Conservation (phyloP, 2,329 filamentous ascomycete species). For the Ophiostoma sp. region DNA sequence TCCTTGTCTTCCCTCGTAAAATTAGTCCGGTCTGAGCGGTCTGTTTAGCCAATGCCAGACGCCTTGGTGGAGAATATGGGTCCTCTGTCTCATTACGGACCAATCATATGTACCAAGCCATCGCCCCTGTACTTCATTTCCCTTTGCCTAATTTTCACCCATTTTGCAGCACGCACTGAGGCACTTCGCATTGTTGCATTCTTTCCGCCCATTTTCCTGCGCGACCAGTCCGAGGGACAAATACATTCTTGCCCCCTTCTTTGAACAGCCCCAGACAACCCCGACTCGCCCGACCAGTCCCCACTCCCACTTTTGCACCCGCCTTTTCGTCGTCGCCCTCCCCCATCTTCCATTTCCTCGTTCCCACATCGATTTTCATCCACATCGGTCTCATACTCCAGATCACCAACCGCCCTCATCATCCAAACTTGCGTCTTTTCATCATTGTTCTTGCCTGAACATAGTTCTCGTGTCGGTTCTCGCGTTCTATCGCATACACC, state of each 20-base stretch:
- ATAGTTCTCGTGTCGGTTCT: not conserved
- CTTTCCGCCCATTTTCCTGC: not conserved
- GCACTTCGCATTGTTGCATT: not conserved
- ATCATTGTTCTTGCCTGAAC: not conserved
- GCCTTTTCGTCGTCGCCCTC: not conserved
- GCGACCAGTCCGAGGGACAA: not conserved
- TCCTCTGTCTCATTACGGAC: not conserved
- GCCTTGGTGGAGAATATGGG: not conserved
- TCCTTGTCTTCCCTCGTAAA: not conserved
- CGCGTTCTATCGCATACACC: not conserved
- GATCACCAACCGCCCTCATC: not conserved
- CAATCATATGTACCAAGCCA: not conserved
- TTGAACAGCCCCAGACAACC: not conserved
- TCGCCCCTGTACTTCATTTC: conserved; percentile 23
- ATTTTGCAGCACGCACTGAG: not conserved
- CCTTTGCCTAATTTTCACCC: not conserved
- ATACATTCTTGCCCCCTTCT: not conserved
- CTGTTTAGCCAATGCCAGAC: not conserved
- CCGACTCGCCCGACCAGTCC: not conserved
- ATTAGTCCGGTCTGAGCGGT: not conserved
- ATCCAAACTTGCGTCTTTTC: not conserved
- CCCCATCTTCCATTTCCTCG: not conserved
- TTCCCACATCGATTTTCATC: conserved; percentile 5
- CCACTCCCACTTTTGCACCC: not conserved
- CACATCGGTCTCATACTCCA: not conserved